Evolutionary conservation across 176 grass and related monocot genomes (phyloP), one percentile per base, ranked within the genome.

Genomic region (Ananas comosus): DNA sequence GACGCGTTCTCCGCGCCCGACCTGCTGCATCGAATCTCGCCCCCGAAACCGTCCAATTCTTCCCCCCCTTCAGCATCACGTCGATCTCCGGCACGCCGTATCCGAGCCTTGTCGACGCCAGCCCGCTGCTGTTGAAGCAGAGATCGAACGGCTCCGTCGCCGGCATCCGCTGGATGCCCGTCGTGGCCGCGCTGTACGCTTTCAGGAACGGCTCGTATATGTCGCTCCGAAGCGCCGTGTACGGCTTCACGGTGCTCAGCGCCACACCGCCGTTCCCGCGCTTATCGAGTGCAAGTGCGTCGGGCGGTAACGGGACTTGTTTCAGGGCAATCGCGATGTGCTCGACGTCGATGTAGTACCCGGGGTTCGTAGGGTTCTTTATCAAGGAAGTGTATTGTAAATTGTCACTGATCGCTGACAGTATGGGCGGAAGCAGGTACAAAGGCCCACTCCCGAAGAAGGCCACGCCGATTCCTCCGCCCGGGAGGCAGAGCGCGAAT

Each of bases 401-500:
- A 52, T 2, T 1, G 22, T 51, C 48, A 48, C 42, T 71, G 51
- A 74, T 74, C 52, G 87, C 73, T 0, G n/a, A 48, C 1, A 49
- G 18, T 17, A 19, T 14, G n/a, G 51, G 21, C 0, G 1, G 7
- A 29, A 75, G 70, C 51, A 91, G 14, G 51, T 72, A 52, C 64
- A 87, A 76, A 8, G 85, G 81, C 48, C 81, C 79, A 0, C 71
- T 76, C 21, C 88, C 92, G 28, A 96, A 86, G 68, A 88, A 88
- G 0, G 74, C 88, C 6, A 86, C 82, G 19, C 91, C 76, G 1
- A 77, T 29, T 13, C 57, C 69, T n/a, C 48, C 13, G 21, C 65
- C 49, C 24, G 85, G 88, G 76, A 96, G 91, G 71, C 91, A 91
- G 65, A 96, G 81, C 10, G 70, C 80, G 58, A 96, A 88, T 52